A percentile compares a stretch with the other conserved stretches of the same genome.
Conservation (phyloP, 2,329 filamentous ascomycete genomes). For the Aaosphaeria pasadenensis region DNA sequence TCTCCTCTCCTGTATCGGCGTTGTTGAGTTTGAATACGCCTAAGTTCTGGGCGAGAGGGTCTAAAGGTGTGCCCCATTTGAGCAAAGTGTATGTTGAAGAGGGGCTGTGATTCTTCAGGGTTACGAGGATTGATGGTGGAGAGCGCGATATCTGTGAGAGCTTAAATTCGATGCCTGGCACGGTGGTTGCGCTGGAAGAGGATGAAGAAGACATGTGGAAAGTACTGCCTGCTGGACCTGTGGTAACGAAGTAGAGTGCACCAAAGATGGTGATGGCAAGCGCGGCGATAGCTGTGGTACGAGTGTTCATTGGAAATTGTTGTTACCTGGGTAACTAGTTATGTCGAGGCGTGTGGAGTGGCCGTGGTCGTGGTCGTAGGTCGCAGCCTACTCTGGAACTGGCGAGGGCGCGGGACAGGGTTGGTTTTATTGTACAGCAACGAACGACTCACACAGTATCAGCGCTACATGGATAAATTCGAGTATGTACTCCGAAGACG, state of each 20-base stretch:
- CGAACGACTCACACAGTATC: no score
- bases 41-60: slow-evolving; percentile 34
- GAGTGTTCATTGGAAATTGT: slow-evolving; percentile 20
- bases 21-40: slow-evolving; percentile 36
- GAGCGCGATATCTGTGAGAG: slow-evolving; percentile 25
- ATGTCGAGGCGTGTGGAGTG: background rate
- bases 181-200: slow-evolving; percentile 3
- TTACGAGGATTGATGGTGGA: slow-evolving; percentile 33
- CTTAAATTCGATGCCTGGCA: slow-evolving; percentile 27
- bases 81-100: slow-evolving; percentile 34
- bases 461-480: no score
- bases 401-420: no score
- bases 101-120: slow-evolving; percentile 34
- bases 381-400: no score
- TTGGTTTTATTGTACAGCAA: no score
- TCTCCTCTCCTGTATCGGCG: slow-evolving; percentile 19
- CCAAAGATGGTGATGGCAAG: slow-evolving; percentile 24
- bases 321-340: background rate
- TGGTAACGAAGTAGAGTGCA: slow-evolving; percentile 26
- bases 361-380: no score
- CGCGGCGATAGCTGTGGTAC: slow-evolving; percentile 22
- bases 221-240: slow-evolving; percentile 9
- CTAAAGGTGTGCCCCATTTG: slow-evolving; percentile 42
- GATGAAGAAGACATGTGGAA: slow-evolving; percentile 20
- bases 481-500: no score